phyloP scores from a whole-genome alignment of 2,329 filamentous ascomycete genomes.

The Cercospora sp. region DNA sequence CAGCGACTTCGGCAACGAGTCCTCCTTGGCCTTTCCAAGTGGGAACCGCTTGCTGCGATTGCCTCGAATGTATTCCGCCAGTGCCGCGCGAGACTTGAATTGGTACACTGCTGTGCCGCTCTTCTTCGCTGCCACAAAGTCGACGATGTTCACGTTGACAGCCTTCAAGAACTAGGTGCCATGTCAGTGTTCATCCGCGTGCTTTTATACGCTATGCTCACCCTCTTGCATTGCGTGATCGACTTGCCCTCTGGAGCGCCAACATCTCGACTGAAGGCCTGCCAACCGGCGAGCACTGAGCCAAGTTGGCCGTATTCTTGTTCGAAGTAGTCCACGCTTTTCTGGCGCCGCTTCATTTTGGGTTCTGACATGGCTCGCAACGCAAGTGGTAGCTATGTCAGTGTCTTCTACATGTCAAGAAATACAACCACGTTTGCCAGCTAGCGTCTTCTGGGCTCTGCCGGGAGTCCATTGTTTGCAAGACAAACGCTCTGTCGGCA shows the following conservation, averaged over 20 bases:
- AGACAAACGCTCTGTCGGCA: background rate
- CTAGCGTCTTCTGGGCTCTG: background rate
- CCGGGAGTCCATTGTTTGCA: background rate
- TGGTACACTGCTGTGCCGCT: conserved; percentile 2
- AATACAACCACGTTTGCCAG: background rate
- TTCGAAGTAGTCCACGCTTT: conserved; percentile 15
- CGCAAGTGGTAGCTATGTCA: background rate
- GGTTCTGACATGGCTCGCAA: background rate
- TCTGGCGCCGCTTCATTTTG: background rate
- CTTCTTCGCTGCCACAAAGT: conserved; percentile 23
- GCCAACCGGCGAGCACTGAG: conserved; percentile 14
- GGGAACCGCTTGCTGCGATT: conserved; percentile 22
- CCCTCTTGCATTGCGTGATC: conserved; percentile 29
- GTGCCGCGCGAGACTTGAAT: conserved; percentile 12
- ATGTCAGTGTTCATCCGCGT: background rate
- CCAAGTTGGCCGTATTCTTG: conserved; percentile 7
- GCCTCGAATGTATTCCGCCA: conserved; percentile 22
- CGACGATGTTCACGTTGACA: conserved; percentile 26
- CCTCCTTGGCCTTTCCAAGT: conserved; percentile 24
- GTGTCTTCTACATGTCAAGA: background rate
- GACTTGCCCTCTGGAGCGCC: conserved; percentile 16
- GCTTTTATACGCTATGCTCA: background rate
- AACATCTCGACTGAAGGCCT: conserved; percentile 26
- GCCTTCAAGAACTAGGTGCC: conserved; percentile 17
- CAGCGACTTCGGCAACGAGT: conserved; percentile 21